A percentile compares a stretch with the other conserved stretches of the same genome.
phyloP scores from a whole-genome alignment of 2,329 filamentous ascomycete species.

The Canariomyces notabilis region DNA sequence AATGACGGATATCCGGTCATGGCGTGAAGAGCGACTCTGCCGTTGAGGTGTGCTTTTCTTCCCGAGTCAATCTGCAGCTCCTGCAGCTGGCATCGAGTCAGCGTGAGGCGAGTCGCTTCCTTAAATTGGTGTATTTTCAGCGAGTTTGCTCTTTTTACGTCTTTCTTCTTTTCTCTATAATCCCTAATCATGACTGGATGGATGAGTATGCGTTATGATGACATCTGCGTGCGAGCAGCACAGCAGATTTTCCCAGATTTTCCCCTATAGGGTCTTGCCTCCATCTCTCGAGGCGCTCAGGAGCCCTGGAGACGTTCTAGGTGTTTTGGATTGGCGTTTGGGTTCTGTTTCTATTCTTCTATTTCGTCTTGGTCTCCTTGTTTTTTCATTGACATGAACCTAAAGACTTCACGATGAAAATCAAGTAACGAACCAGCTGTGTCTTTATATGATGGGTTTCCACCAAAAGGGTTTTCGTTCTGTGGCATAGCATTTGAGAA shows the following conservation, averaged over 20 bases:
- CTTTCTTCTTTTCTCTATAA: constrained; percentile 13
- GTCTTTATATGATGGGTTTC: constrained; percentile 16
- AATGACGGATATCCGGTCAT: constrained; percentile 2
- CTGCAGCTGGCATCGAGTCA: no score
- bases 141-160: neutral
- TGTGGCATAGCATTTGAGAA: constrained; percentile 5
- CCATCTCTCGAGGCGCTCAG: neutral
- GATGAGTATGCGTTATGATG: constrained; percentile 7
- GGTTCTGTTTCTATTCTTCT: neutral
- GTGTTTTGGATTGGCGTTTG: neutral
- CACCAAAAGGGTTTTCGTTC: neutral
- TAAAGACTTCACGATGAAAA: constrained; percentile 17
- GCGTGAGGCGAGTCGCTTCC: neutral
- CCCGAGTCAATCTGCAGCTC: no score
- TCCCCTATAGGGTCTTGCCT: no score
- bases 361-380: constrained; percentile 13
- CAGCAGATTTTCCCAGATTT: constrained; percentile 1
- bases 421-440: constrained; percentile 25
- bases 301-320: neutral
- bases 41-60: neutral
- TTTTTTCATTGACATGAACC: constrained; percentile 17
- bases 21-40: constrained; percentile 1
- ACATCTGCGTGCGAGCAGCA: neutral
- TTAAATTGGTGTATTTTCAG: constrained; percentile 11
- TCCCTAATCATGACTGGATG: constrained; percentile 16